Evolutionary conservation across 2,329 filamentous ascomycete genomes (phyloP).

Genomic region (Dryadomyces quercivorus): DNA sequence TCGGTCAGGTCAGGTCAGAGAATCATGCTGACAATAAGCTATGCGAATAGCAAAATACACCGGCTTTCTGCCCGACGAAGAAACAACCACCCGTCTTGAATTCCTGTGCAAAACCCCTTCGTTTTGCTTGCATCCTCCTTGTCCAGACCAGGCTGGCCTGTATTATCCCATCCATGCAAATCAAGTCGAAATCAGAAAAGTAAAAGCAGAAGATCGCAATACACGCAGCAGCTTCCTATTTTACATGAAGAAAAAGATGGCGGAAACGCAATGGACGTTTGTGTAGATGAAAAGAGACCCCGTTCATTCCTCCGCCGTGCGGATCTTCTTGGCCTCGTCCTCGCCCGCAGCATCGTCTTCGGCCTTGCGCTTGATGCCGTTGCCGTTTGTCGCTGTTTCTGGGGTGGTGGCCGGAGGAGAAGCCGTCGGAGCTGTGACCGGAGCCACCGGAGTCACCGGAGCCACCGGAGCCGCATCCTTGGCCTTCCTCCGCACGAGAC

Average conservation of each 20-base stretch:
- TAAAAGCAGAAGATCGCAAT: neutral
- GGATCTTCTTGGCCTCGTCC: constrained; percentile 23
- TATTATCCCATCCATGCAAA: neutral
- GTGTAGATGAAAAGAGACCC: neutral
- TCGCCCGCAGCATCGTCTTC: constrained; percentile 20
- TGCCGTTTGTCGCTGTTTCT: constrained; percentile 6
- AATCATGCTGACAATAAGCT: no score
- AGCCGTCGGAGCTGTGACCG: neutral
- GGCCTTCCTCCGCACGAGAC: constrained; percentile 59
- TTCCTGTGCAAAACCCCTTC: neutral
- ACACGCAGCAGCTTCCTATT: neutral
- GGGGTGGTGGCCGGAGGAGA: neutral
- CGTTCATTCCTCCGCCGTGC: constrained; percentile 5
- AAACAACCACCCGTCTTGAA: neutral
- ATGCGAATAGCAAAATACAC: no score
- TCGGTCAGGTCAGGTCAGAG: no score
- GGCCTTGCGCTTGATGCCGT: constrained; percentile 32
- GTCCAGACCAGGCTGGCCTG: neutral
- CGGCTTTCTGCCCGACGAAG: no score
- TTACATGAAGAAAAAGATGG: neutral
- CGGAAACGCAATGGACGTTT: no score
- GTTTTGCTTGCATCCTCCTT: neutral
- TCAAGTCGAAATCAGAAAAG: neutral
- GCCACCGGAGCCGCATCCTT: constrained; percentile 20
- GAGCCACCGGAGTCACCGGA: constrained; percentile 13